phyloP scores from a whole-genome alignment of 2,329 filamentous ascomycete species.

The Purpureocillium lavendulum region DNA sequence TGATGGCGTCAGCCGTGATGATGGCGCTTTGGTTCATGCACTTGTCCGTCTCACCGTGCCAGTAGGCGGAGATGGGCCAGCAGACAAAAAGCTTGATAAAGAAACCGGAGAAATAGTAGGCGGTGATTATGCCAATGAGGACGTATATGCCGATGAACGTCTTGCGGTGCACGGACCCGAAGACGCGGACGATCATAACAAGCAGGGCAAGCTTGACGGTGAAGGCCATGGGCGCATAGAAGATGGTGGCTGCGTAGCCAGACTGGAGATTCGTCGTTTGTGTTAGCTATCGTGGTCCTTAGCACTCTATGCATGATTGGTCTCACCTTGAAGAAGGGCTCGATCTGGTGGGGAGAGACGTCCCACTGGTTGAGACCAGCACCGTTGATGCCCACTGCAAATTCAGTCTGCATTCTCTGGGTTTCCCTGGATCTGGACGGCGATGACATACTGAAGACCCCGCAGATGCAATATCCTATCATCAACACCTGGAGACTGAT shows the following conservation, averaged over 20 bases:
- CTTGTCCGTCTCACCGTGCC: slow-evolving; percentile 19
- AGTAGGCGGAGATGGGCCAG: slow-evolving; percentile 30
- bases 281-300: no score
- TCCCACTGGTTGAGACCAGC: slow-evolving; percentile 26
- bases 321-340: slow-evolving; percentile 2
- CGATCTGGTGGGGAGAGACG: slow-evolving; percentile 18
- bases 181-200: slow-evolving; percentile 33
- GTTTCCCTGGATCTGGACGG: no score
- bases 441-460: slow-evolving; percentile 15
- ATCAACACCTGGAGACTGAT: slow-evolving; percentile 21
- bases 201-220: slow-evolving; percentile 34
- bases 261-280: no score
- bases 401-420: no score
- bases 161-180: slow-evolving; percentile 28
- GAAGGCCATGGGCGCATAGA: slow-evolving; percentile 35
- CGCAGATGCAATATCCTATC: slow-evolving; percentile 17
- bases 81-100: slow-evolving; percentile 34
- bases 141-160: slow-evolving; percentile 27
- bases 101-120: slow-evolving; percentile 30
- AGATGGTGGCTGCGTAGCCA: slow-evolving; percentile 32
- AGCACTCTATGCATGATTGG: no score
- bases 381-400: slow-evolving; percentile 18
- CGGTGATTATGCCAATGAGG: slow-evolving; percentile 26
- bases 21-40: slow-evolving; percentile 27
- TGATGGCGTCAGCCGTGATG: slow-evolving; percentile 21